Conservation (phyloP, 2,329 filamentous ascomycete species). For the Cercospora sesami region DNA sequence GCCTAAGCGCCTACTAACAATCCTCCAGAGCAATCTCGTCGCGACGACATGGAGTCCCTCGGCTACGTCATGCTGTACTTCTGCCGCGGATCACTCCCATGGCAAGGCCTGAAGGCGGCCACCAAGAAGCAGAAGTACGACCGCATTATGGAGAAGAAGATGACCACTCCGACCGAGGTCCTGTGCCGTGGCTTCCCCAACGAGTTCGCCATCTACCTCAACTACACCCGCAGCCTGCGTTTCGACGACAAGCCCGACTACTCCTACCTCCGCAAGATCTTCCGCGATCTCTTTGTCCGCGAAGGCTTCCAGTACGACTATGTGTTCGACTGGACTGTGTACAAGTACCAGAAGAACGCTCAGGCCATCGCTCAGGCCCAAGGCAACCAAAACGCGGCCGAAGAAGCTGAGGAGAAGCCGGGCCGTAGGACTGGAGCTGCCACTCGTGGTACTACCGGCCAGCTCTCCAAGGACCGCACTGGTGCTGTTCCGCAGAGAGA, state of each 20-base stretch:
- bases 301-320: slow-evolving; percentile 99
- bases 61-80: slow-evolving; percentile 99
- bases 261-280: slow-evolving; percentile 99
- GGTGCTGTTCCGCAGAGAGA: slow-evolving; percentile 76
- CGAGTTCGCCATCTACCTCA: slow-evolving; percentile 98
- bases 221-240: slow-evolving; percentile 97
- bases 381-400: slow-evolving; percentile 58
- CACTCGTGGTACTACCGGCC: slow-evolving; percentile 60
- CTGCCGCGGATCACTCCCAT: slow-evolving; percentile 96
- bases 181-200: slow-evolving; percentile 99
- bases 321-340: slow-evolving; percentile 99
- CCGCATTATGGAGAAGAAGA: slow-evolving; percentile 99
- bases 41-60: slow-evolving; percentile 98
- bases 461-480: slow-evolving; percentile 66
- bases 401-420: slow-evolving; percentile 72
- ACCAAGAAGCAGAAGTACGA: slow-evolving; percentile 97
- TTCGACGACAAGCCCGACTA: slow-evolving; percentile 99
- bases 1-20: slow-evolving; percentile 14
- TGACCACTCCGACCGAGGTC: slow-evolving; percentile 98
- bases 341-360: slow-evolving; percentile 99
- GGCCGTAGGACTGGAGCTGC: slow-evolving; percentile 60
- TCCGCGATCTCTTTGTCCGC: slow-evolving; percentile 97
- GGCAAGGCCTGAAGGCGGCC: slow-evolving; percentile 78
- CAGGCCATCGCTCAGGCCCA: slow-evolving; percentile 84
- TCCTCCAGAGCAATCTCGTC: slow-evolving; percentile 82